Evolutionary conservation across 139 green algal species (phyloP).

Genomic region (Picochlorum sp.): DNA sequence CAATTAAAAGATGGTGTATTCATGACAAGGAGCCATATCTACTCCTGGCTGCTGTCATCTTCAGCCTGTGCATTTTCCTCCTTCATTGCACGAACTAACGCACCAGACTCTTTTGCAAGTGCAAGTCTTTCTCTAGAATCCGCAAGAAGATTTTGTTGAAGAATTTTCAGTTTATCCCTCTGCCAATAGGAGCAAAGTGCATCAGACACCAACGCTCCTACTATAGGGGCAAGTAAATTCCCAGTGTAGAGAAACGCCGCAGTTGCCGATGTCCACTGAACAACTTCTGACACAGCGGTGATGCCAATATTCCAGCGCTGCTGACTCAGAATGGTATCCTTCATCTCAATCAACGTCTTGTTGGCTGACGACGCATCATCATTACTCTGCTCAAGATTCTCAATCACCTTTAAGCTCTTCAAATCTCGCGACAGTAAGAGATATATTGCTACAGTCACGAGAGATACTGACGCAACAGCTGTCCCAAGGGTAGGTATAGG

Average conservation of each 20-base stretch:
- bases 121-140: neutral
- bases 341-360: neutral
- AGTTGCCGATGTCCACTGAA: constrained; percentile 1
- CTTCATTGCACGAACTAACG: neutral
- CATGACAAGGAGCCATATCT: neutral
- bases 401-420: neutral
- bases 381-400: constrained; percentile 1
- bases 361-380: neutral
- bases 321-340: neutral
- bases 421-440: neutral
- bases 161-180: neutral
- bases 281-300: neutral
- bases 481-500: constrained; percentile 12
- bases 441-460: neutral
- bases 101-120: neutral
- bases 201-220: constrained; percentile 6
- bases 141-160: neutral
- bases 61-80: neutral
- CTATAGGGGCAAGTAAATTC: constrained; percentile 11
- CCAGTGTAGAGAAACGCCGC: constrained; percentile 5
- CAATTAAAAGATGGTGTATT: neutral
- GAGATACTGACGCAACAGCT: constrained; percentile 8
- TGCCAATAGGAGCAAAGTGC: neutral
- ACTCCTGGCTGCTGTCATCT: neutral
- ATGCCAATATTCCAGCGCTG: constrained; percentile 9